These are phyloP conservation scores for Chondrostereum purpureum DNA, from an alignment of 1,284 basidiomycete species.

Conservation along the genomic window DNA sequence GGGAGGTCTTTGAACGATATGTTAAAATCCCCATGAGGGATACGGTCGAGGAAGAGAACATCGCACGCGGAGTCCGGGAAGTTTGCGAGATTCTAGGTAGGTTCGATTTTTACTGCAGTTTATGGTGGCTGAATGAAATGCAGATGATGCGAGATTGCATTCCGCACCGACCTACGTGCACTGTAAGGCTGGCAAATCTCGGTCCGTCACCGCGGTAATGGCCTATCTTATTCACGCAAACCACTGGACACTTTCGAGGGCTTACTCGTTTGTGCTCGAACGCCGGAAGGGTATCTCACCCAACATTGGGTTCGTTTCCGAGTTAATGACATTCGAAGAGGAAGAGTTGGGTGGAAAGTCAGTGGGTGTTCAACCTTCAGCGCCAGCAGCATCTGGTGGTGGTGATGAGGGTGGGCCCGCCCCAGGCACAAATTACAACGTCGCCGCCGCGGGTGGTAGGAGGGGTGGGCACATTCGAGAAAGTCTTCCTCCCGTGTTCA, in stretches of 20 bases:
- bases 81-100: constrained; percentile 83
- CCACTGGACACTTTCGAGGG: constrained; percentile 88
- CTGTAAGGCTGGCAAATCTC: constrained; percentile 94
- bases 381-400: constrained; percentile 21
- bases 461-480: constrained; percentile 62
- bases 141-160: constrained; percentile 88
- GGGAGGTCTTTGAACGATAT: constrained; percentile 74
- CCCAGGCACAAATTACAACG: constrained; percentile 13
- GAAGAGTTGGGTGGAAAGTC: constrained; percentile 80
- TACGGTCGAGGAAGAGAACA: constrained; percentile 89
- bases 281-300: constrained; percentile 91
- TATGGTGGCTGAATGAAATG: not conserved
- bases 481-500: constrained; percentile 62
- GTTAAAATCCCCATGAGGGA: constrained; percentile 88
- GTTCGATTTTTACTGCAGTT: constrained; percentile 27
- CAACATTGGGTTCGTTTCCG: constrained; percentile 96
- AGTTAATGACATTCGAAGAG: constrained; percentile 95
- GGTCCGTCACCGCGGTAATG: constrained; percentile 95
- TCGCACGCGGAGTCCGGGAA: constrained; percentile 76
- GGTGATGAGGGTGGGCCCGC: constrained; percentile 20
- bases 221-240: constrained; percentile 96
- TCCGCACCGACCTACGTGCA: constrained; percentile 90
- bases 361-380: constrained; percentile 55
- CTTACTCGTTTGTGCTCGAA: constrained; percentile 88
- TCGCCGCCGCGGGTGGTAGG: constrained; percentile 37